Evolutionary conservation across 306 rosid species (phyloP).

Genomic region (cucumber (Cucumis sativus)): Cucumber_9930_V3 NC_026659.2:1406501-1407000

Average conservation of each 20-base stretch:
- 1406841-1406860: slow-evolving; percentile 22
- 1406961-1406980: no score
- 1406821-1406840: slow-evolving; percentile 37
- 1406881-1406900: neutral
- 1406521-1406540: slow-evolving; percentile 24
- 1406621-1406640: slow-evolving; percentile 13
- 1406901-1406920: no score
- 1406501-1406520: slow-evolving; percentile 10
- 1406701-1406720: slow-evolving; percentile 19
- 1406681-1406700: slow-evolving; percentile 27
- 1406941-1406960: no score
- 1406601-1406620: slow-evolving; percentile 24
- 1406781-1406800: slow-evolving; percentile 21
- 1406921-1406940: no score
- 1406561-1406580: slow-evolving; percentile 18
- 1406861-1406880: neutral
- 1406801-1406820: slow-evolving; percentile 25
- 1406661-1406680: slow-evolving; percentile 23
- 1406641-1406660: slow-evolving; percentile 20
- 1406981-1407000: no score
- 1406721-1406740: slow-evolving; percentile 20
- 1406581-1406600: slow-evolving; percentile 9
- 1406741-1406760: slow-evolving; percentile 11
- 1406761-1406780: slow-evolving; percentile 27
- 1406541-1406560: slow-evolving; percentile 18